These are phyloP conservation scores for Aaosphaeria pasadenensis DNA, from an alignment of 2,329 filamentous ascomycete species.

Conservation along the genomic window DNA sequence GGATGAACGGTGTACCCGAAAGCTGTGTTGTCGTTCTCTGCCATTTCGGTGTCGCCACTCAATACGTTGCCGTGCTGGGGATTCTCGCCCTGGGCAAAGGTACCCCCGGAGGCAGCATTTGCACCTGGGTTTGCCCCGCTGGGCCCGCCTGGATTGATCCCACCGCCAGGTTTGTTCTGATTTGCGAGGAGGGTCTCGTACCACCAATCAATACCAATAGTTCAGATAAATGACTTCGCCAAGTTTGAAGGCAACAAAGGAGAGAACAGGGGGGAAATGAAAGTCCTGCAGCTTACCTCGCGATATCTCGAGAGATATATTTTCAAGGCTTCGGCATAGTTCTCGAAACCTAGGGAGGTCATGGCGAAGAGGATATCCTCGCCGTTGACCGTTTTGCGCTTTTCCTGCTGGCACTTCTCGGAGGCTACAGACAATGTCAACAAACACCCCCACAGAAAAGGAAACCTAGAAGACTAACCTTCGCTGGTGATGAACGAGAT, in stretches of 20 bases:
- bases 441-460: neutral
- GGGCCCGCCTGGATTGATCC: conserved; percentile 32
- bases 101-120: conserved; percentile 24
- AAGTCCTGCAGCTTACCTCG: conserved; percentile 68
- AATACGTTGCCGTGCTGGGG: conserved; percentile 42
- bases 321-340: conserved; percentile 96
- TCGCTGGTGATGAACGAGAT: conserved; percentile 99
- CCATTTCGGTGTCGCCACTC: conserved; percentile 42
- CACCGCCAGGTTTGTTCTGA: conserved; percentile 54
- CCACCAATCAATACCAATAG: conserved; percentile 51
- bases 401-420: conserved; percentile 99
- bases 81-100: conserved; percentile 29
- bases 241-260: conserved; percentile 36
- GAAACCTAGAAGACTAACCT: conserved; percentile 58
- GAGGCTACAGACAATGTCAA: conserved; percentile 62
- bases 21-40: conserved; percentile 40
- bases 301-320: conserved; percentile 97
- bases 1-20: conserved; percentile 42
- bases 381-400: conserved; percentile 98
- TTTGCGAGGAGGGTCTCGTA: conserved; percentile 76
- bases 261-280: conserved; percentile 21
- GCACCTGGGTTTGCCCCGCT: conserved; percentile 31
- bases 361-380: conserved; percentile 99
- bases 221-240: conserved; percentile 46
- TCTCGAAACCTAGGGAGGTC: conserved; percentile 98